Conservation (phyloP, 106 monocot genomes). For the Dendrobium officinale region DNA sequence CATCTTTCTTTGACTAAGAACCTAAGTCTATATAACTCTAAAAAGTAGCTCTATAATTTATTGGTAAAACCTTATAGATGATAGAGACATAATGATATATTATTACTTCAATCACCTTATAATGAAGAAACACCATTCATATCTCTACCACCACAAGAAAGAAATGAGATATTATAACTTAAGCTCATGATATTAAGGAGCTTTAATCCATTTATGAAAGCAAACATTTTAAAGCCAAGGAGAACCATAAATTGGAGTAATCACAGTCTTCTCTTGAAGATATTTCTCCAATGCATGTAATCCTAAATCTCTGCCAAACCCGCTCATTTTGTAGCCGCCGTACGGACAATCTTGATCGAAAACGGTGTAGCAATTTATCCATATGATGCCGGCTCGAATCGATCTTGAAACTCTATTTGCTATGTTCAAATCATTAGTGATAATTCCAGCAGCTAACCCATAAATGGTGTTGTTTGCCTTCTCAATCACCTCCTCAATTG, state of each 20-base stretch:
- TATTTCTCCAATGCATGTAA: constrained; percentile 20
- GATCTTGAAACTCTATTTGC: constrained; percentile 31
- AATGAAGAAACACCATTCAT: neutral
- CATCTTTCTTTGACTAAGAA: no score
- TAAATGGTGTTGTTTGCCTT: constrained; percentile 26
- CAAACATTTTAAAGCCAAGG: constrained; percentile 23
- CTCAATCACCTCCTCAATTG: constrained; percentile 31
- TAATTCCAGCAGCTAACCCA: constrained; percentile 25
- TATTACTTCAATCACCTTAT: neutral
- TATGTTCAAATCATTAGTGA: constrained; percentile 24
- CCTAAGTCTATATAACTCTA: no score
- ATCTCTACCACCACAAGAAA: neutral
- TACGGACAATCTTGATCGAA: constrained; percentile 24
- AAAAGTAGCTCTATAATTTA: no score
- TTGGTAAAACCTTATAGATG: no score
- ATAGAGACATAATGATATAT: neutral
- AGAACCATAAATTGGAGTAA: constrained; percentile 27
- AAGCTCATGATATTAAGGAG: neutral
- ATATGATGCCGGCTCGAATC: constrained; percentile 14
- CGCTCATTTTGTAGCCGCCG: constrained; percentile 33
- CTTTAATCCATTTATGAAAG: neutral
- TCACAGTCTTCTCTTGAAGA: constrained; percentile 24
- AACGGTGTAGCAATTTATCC: constrained; percentile 28
- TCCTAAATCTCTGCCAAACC: constrained; percentile 26
- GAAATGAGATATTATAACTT: neutral